Evolutionary conservation across 139 green algal species (phyloP), one percentile per base, ranked within the genome.

Genomic region (Chlorella sorokiniana): DNA sequence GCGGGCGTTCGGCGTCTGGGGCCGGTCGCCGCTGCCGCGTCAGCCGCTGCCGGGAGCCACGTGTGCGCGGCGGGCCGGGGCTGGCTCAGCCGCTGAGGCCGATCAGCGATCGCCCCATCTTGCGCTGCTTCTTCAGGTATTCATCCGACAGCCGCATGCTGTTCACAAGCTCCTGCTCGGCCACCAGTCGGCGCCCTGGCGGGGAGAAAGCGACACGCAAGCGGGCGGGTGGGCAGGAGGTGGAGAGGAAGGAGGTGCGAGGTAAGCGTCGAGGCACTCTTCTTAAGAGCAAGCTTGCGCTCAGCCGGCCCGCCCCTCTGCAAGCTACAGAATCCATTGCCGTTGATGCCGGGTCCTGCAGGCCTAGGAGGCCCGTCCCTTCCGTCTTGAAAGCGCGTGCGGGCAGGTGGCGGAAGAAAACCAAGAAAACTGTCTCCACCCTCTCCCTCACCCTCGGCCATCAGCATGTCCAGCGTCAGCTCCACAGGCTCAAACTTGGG

Each of bases 131-230:
- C 33, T 88, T 88, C 56, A 99, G 70, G 91, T 99, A 99, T 33
- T 88, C 88, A 41, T 98, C 92, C 0, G 93, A 94, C 74, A 99
- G 88, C 91, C 98, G 94, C 90, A 99, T 93, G 69, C 93, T 92
- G 90, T 96, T 97, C 20, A 99, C 92, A 81, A 98, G 16, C 86
- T 99, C 95, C 89, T 98, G 96, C 91, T 99, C 96, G 14, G 90
- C 71, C 14, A 95, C 91, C 73, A 99, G 37, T 67, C 42, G 73
- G 88, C 88, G 35, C 84, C 96, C 83, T 78, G 70, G 23, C n/a
- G n/a, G 29, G 6, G 23, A 4, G 31, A 14, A 38, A 31, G 33
- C 14, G 16, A 27, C 35, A 14, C 3, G 29, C 3, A 27, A 6
- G 22, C 16, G 16, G n/a, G 27, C 8, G n/a, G 5, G 31, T 23